Base-by-base conservation (phyloP, 805 yeast genomes). In the Candida methanosorbosa region DNA sequence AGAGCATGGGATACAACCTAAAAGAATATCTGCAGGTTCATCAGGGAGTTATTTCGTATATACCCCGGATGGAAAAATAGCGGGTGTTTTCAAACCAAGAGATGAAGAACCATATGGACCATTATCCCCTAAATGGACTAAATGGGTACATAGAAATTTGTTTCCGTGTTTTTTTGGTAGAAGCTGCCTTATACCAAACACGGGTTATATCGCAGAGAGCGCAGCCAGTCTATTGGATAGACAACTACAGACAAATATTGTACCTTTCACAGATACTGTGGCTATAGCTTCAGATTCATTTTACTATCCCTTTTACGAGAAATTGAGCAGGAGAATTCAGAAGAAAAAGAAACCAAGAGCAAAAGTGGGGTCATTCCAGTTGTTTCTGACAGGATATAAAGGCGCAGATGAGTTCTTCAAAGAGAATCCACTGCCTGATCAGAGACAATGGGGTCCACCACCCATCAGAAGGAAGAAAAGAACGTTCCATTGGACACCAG, bases 51-150 rank as follows among this genome's bases (percentile, higher is more conserved):
- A 80, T 48, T 81, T 80, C 49, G 61, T 79, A 1, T 65, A 58
- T 39, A 57, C 61, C 31, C 40, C 58, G 2, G 22, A 40, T 1
- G 52, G 56, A 23, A 45, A 56, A 28, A 65, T 64, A 11, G 66
- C 66, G 13, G 87, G 79, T 0, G 76, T 81, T 2, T 81, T 81
- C 61, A 81, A 81, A 50, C 88, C 88, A 4, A 79, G 78, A 48
- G 86, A 80, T 52, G 88, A 81, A 52, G 87, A 81, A 45, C 88
- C 87, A 0, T 81, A 81, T 48, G 88, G 87, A 0, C 84, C 86
- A 1, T 48, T 81, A 34, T 74, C 82, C 4, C 87, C 88, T 1
- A 81, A 81, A 50, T 78, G 87, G 86, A 72, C 82, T 2, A 81
- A 81, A 54, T 81, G 88, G 87, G 50, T 78, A 4, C 87, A 81